phyloP scores from a whole-genome alignment of 495 filamentous ascomycete species.

The Lasiosphaeria ovina region DNA sequence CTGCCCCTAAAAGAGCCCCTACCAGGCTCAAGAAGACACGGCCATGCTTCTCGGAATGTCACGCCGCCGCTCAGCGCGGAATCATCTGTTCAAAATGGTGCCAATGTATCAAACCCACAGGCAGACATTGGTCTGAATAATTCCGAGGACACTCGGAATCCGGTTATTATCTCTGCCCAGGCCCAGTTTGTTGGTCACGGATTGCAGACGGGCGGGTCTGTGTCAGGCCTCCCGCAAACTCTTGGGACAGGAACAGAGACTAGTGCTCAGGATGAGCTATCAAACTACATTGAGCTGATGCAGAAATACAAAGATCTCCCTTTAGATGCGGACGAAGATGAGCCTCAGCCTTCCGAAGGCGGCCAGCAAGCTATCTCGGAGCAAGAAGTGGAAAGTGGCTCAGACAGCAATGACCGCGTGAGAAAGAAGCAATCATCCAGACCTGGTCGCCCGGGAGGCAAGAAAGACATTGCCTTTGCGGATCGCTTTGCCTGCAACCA shows the following conservation, averaged over 20 bases:
- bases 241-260: slow-evolving; percentile 1
- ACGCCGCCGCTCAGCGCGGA: slow-evolving; percentile 19
- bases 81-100: slow-evolving; percentile 3
- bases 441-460: background rate
- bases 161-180: background rate
- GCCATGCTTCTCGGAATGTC: background rate
- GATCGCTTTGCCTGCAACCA: slow-evolving; percentile 45
- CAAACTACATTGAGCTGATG: slow-evolving; percentile 33
- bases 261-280: slow-evolving; percentile 29
- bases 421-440: slow-evolving; percentile 20
- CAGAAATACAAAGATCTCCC: slow-evolving; percentile 39
- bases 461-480: slow-evolving; percentile 29
- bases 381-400: slow-evolving; percentile 17
- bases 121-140: background rate
- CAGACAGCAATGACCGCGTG: slow-evolving; percentile 23
- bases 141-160: background rate
- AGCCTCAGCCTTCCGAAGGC: slow-evolving; percentile 21
- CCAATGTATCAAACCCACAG: background rate
- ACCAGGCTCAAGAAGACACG: slow-evolving; percentile 9
- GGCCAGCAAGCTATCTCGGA: slow-evolving; percentile 14
- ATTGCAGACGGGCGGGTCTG: background rate
- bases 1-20: slow-evolving; percentile 31
- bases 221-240: background rate
- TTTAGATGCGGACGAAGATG: slow-evolving; percentile 37
- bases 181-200: background rate